These are phyloP conservation scores for Pleurotus citrinopileatus DNA, from an alignment of 768 basidiomycete species.

Conservation along the genomic window DNA sequence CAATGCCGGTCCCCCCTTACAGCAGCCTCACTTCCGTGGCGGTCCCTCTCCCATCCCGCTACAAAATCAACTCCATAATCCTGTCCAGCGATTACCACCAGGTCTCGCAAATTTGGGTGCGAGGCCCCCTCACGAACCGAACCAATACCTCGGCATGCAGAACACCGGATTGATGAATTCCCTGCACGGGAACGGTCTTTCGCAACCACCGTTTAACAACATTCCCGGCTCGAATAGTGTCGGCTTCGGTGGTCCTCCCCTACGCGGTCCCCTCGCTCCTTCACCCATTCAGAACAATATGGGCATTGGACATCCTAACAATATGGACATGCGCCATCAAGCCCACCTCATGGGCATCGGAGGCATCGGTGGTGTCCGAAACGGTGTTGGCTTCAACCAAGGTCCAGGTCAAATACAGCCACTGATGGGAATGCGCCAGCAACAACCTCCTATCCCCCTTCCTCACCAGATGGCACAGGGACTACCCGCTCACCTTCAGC, in stretches of 20 bases:
- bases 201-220: conserved; percentile 48
- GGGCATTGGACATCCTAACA: conserved; percentile 47
- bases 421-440: conserved; percentile 47
- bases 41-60: conserved; percentile 61
- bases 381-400: conserved; percentile 47
- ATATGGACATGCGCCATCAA: conserved; percentile 55
- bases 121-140: conserved; percentile 76
- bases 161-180: conserved; percentile 43
- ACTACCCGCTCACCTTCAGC: conserved; percentile 59
- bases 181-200: conserved; percentile 43
- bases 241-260: conserved; percentile 44
- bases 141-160: conserved; percentile 56
- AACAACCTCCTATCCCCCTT: conserved; percentile 50
- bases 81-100: conserved; percentile 68
- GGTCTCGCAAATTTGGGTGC: conserved; percentile 81
- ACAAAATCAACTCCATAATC: conserved; percentile 41
- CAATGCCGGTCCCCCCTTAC: conserved; percentile 51
- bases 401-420: conserved; percentile 41
- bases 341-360: conserved; percentile 49
- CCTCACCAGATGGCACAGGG: conserved; percentile 50
- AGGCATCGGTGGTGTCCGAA: conserved; percentile 44
- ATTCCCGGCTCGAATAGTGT: conserved; percentile 42
- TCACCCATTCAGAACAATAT: conserved; percentile 49
- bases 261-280: conserved; percentile 48
- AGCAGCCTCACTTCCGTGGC: conserved; percentile 65